Base-by-base conservation (phyloP, 2,329 filamentous ascomycete genomes). In the Exophiala alcalophila region DNA sequence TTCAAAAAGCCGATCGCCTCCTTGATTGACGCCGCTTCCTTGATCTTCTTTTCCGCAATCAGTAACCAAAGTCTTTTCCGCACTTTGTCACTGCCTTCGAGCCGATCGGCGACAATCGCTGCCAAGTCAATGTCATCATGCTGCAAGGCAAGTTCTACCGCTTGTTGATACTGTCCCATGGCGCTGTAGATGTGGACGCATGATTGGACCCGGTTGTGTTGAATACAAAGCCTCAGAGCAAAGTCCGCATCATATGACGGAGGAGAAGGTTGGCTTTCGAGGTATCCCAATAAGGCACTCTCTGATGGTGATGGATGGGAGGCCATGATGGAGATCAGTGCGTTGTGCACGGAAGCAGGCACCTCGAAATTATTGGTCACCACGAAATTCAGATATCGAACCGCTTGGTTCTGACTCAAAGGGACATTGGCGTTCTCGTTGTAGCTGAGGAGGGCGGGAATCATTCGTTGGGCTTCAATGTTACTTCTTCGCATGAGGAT, bases 181-280 rank as follows among this genome's bases (percentile, higher is more conserved):
- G 83, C 86, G 42, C 86, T 94, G 71, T 97, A 98, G 50, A 98
- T 96, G 64, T 97, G 90, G 4, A 97, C 91, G 60, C 90, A 95
- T 10, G 88, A 94, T 51, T 95, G 82, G 1, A 96, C 90, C 30
- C 92, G 84, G 55, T 90, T 83, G 66, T 98, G 83, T 58, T 96
- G 86, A 53, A 98, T 97, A 66, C 92, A 98, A 9, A 97, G 77
- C 9, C 92, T 84, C 20, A 98, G 80, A 1, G 92, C 92, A 65
- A 98, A 98, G 64, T 98, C 92, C 2, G 88, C 87, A 61, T 98
- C 92, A 63, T 94, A 98, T 31, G 81, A 79, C 31, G 89, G 88
- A 36, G 81, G 80, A 59, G 92, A 85, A 36, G 87, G 86, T 66
- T 98, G 91, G 0, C 86, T 83, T 65, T 96, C 86, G 5, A 98